phyloP scores from a whole-genome alignment of 768 basidiomycete species.

The Phlebiopsis flavidoalba region DNA sequence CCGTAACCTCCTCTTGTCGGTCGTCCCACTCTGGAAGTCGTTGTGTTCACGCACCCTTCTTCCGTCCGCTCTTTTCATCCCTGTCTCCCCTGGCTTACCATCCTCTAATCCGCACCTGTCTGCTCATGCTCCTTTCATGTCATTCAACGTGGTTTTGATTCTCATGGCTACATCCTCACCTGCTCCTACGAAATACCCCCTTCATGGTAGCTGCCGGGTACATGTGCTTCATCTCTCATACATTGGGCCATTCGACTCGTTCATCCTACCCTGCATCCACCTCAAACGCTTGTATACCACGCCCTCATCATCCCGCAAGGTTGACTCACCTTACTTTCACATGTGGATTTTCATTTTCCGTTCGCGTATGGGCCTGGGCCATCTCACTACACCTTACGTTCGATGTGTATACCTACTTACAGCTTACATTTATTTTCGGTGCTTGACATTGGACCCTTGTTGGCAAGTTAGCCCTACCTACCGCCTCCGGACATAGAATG shows the following conservation, averaged over 20 bases:
- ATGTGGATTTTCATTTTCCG: background rate
- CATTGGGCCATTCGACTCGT: background rate
- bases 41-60: conserved; percentile 16
- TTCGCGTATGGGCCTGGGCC: too few species aligned
- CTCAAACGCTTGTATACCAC: background rate
- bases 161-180: background rate
- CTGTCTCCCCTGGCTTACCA: background rate
- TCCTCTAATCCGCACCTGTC: background rate
- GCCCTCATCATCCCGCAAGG: background rate
- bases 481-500: too few species aligned
- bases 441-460: too few species aligned
- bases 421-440: background rate
- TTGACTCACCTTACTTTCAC: background rate
- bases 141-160: background rate
- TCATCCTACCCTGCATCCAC: background rate
- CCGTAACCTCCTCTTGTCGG: background rate
- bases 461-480: too few species aligned
- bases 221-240: background rate
- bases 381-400: too few species aligned
- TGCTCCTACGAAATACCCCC: background rate
- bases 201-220: background rate
- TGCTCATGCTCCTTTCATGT: background rate
- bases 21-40: conserved; percentile 13
- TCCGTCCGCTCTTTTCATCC: conserved; percentile 26
- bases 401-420: background rate